phyloP scores from a whole-genome alignment of 768 basidiomycete genomes.

The Mycena indigotica region DNA sequence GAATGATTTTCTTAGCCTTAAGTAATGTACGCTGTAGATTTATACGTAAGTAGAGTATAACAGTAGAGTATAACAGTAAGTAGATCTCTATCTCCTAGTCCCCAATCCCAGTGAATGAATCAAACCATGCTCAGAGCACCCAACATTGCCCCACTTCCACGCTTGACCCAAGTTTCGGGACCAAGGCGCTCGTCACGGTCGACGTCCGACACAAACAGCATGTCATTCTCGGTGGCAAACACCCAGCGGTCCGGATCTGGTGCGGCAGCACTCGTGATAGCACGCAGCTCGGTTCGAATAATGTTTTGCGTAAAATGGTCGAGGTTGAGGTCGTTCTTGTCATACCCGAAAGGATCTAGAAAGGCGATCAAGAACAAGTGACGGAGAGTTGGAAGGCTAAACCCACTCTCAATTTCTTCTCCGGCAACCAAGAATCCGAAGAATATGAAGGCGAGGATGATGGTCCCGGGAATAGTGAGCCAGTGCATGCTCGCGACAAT shows the following conservation, averaged over 20 bases:
- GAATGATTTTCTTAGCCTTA: too few species aligned
- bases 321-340: conserved; percentile 74
- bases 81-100: too few species aligned
- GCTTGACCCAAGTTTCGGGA: conserved; percentile 60
- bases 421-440: conserved; percentile 75
- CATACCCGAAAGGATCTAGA: conserved; percentile 62
- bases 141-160: conserved; percentile 51
- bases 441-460: conserved; percentile 63
- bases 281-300: conserved; percentile 66
- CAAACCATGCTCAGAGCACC: conserved; percentile 31
- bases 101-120: too few species aligned
- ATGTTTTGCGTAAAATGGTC: conserved; percentile 74
- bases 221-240: conserved; percentile 61
- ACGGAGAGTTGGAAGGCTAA: background rate
- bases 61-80: too few species aligned
- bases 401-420: conserved; percentile 74
- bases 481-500: conserved; percentile 56
- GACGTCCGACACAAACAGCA: conserved; percentile 45
- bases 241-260: conserved; percentile 61
- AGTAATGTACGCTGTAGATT: too few species aligned
- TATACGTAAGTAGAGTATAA: too few species aligned
- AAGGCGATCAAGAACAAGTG: background rate
- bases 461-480: conserved; percentile 67
- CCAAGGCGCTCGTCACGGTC: conserved; percentile 43
- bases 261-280: conserved; percentile 59